Evolutionary conservation across 2,329 filamentous ascomycete species (phyloP).

Genomic region (Pyrenochaeta sp.): DNA sequence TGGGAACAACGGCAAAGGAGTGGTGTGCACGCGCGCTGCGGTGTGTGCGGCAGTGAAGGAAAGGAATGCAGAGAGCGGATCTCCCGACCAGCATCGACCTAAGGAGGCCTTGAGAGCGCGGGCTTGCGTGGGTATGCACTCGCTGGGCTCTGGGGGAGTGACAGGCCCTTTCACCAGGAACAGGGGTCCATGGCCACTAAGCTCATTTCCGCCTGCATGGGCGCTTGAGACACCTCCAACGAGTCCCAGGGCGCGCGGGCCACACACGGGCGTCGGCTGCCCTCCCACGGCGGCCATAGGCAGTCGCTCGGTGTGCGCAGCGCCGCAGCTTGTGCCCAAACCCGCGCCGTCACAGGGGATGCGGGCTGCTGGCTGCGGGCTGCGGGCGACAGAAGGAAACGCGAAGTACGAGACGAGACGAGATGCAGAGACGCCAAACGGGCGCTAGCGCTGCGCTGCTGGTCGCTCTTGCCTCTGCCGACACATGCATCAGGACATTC

Average conservation of each 20-base stretch:
- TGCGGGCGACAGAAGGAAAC: not conserved
- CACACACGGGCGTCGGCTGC: slow-evolving; percentile 11
- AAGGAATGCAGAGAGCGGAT: slow-evolving; percentile 31
- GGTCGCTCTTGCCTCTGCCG: slow-evolving; percentile 16
- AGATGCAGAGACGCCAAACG: slow-evolving; percentile 13
- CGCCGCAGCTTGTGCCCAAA: slow-evolving; percentile 15
- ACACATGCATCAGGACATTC: slow-evolving; percentile 14
- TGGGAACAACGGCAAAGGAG: slow-evolving; percentile 27
- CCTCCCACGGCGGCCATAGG: slow-evolving; percentile 4
- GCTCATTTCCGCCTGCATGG: slow-evolving; percentile 38
- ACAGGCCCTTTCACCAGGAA: slow-evolving; percentile 23
- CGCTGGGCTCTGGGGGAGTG: slow-evolving; percentile 26
- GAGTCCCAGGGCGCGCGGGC: slow-evolving; percentile 19
- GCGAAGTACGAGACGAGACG: not conserved
- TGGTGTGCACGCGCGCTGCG: slow-evolving; percentile 36
- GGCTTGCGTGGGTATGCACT: slow-evolving; percentile 20
- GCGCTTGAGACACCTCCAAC: slow-evolving; percentile 15
- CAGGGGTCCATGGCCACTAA: slow-evolving; percentile 33
- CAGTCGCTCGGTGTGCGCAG: not conserved
- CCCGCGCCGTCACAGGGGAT: slow-evolving; percentile 28
- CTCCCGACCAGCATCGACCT: slow-evolving; percentile 25
- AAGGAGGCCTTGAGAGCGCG: slow-evolving; percentile 25
- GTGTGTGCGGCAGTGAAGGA: slow-evolving; percentile 28
- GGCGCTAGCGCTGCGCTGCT: slow-evolving; percentile 8
- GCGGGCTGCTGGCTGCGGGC: not conserved